Percentiles rank a stretch among this genome's conserved stretches.
phyloP scores from a whole-genome alignment of 345 rosid species.

The Xanthoceras sorbifolium region DNA sequence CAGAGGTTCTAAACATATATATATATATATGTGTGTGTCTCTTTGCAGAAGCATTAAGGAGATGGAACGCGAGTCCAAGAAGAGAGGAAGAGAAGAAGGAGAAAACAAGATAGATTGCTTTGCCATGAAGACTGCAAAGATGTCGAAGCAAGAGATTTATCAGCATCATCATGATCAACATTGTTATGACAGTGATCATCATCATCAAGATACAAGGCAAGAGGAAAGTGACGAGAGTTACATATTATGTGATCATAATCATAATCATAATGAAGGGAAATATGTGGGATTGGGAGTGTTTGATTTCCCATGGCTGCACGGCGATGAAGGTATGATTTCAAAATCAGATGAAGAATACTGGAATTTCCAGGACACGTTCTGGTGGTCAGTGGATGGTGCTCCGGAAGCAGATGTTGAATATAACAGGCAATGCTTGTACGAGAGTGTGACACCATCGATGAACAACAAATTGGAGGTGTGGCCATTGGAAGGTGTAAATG shows the following conservation, averaged over 20 bases:
- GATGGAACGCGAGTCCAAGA: conserved; percentile 40
- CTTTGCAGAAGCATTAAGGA: conserved; percentile 9
- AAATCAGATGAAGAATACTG: conserved; percentile 44
- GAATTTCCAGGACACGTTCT: conserved; percentile 39
- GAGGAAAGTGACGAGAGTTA: conserved; percentile 14
- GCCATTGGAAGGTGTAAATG: conserved; percentile 31
- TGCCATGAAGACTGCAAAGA: conserved; percentile 15
- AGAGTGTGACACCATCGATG: neutral
- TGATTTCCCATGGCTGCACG: conserved; percentile 67
- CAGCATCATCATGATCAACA: neutral
- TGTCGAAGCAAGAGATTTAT: conserved; percentile 30
- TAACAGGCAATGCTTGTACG: conserved; percentile 21
- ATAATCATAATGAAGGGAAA: neutral
- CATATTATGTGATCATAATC: neutral
- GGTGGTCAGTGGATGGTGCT: conserved; percentile 20
- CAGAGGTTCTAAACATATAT: no score
- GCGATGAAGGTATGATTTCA: conserved; percentile 54
- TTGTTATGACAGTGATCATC: neutral
- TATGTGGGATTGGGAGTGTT: conserved; percentile 44
- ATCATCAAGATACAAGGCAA: neutral
- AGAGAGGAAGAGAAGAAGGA: conserved; percentile 29
- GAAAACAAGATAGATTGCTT: conserved; percentile 20
- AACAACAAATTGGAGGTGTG: neutral
- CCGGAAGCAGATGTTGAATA: conserved; percentile 20
- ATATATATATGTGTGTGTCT: neutral